phyloP scores from a whole-genome alignment of 805 yeast species.

The Starmerella floricola region DNA sequence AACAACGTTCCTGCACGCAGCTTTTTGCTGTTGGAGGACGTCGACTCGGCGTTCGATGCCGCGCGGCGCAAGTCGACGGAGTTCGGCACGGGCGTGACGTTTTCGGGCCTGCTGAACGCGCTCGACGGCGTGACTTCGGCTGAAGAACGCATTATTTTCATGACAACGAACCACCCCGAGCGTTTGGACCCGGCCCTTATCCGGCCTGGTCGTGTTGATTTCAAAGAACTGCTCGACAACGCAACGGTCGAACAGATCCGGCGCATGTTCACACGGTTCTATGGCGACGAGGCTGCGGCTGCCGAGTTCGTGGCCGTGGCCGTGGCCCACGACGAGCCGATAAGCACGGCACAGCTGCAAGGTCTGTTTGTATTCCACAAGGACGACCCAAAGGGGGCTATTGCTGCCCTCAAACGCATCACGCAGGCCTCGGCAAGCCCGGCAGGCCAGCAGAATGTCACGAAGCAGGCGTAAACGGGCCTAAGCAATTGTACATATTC shows the following conservation, averaged over 20 bases:
- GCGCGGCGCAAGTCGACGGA: slow-evolving; percentile 59
- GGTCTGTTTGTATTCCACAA: slow-evolving; percentile 91
- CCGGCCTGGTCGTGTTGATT: slow-evolving; percentile 91
- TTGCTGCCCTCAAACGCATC: slow-evolving; percentile 40
- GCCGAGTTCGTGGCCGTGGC: slow-evolving; percentile 40
- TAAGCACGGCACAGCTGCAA: slow-evolving; percentile 90
- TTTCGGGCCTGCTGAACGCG: slow-evolving; percentile 86
- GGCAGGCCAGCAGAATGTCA: too few relatives aligned
- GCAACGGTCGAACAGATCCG: slow-evolving; percentile 74
- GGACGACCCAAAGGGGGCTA: slow-evolving; percentile 63
- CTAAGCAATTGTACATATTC: too few relatives aligned
- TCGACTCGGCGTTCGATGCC: slow-evolving; percentile 88
- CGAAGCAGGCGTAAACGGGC: too few relatives aligned
- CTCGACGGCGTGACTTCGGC: slow-evolving; percentile 96
- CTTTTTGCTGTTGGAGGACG: slow-evolving; percentile 74
- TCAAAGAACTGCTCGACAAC: slow-evolving; percentile 67
- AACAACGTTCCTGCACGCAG: slow-evolving; percentile 89
- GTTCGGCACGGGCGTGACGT: slow-evolving; percentile 85
- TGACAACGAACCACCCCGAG: slow-evolving; percentile 98
- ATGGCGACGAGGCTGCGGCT: slow-evolving; percentile 46
- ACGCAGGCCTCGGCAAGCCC: not conserved
- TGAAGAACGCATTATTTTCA: slow-evolving; percentile 89
- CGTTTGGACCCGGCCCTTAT: slow-evolving; percentile 81
- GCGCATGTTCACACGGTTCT: slow-evolving; percentile 79
- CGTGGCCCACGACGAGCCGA: slow-evolving; percentile 38